These are phyloP conservation scores for Arthrobotrys conoides DNA, from an alignment of 2,329 filamentous ascomycete genomes.

Conservation along the genomic window DNA sequence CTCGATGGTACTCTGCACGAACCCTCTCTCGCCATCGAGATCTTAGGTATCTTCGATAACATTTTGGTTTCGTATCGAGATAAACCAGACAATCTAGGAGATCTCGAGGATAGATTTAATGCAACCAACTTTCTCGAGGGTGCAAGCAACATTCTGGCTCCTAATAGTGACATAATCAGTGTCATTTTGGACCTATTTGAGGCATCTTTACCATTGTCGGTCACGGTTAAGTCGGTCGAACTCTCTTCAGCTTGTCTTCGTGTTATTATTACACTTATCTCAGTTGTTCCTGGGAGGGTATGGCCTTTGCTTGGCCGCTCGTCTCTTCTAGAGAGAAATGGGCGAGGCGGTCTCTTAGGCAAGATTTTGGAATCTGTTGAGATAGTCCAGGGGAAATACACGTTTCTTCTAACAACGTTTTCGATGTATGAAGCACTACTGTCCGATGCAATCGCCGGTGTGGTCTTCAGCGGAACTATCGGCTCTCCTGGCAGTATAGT, in stretches of 20 bases:
- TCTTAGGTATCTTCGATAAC: constrained; percentile 62
- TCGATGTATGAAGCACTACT: constrained; percentile 81
- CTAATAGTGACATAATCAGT: constrained; percentile 80
- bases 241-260: constrained; percentile 82
- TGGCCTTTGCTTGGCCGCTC: constrained; percentile 92
- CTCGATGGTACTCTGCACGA: constrained; percentile 58
- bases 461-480: constrained; percentile 75
- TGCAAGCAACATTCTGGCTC: constrained; percentile 72
- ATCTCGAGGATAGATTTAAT: constrained; percentile 55
- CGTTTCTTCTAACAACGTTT: constrained; percentile 81
- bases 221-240: constrained; percentile 75
- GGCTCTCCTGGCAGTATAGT: constrained; percentile 69
- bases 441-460: constrained; percentile 79
- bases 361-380: constrained; percentile 87
- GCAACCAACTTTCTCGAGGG: constrained; percentile 71
- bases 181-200: constrained; percentile 90
- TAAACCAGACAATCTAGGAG: constrained; percentile 62
- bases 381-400: constrained; percentile 80
- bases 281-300: constrained; percentile 82
- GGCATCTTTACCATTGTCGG: constrained; percentile 67
- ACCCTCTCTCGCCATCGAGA: constrained; percentile 63
- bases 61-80: constrained; percentile 55
- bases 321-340: constrained; percentile 81
- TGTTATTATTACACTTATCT: constrained; percentile 81
- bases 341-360: constrained; percentile 81